phyloP scores from a whole-genome alignment of 306 rosid genomes.

The Vigna angularis region DNA sequence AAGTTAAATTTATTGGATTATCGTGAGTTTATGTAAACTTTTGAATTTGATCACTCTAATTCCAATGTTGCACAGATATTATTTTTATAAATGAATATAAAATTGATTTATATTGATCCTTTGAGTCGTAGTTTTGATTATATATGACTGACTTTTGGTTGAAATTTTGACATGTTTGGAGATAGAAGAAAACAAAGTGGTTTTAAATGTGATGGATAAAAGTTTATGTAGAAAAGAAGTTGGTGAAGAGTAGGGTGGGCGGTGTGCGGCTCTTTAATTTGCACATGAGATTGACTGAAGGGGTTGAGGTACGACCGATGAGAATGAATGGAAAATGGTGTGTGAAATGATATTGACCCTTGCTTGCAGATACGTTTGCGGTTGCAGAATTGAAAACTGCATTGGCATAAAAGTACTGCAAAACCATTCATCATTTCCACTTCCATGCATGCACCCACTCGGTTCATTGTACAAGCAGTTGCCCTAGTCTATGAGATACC shows the following conservation, averaged over 20 bases:
- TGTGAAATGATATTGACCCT: slow-evolving; percentile 19
- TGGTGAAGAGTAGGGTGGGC: slow-evolving; percentile 24
- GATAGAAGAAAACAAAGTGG: background rate
- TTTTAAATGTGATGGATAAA: too few relatives aligned
- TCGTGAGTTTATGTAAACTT: too few relatives aligned
- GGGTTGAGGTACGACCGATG: background rate
- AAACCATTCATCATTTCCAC: background rate
- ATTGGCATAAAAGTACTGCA: slow-evolving; percentile 10
- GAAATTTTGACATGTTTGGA: background rate
- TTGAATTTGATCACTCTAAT: too few relatives aligned
- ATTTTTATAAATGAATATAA: too few relatives aligned
- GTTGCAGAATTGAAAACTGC: slow-evolving; percentile 36
- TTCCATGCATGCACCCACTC: slow-evolving; percentile 23
- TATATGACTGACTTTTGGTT: background rate
- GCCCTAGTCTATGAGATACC: slow-evolving; percentile 25
- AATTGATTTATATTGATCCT: too few relatives aligned
- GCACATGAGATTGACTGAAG: background rate
- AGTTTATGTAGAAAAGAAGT: background rate
- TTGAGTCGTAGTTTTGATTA: background rate
- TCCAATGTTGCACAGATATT: too few relatives aligned
- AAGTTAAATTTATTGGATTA: too few relatives aligned
- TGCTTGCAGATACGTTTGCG: slow-evolving; percentile 42
- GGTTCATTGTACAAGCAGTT: slow-evolving; percentile 43
- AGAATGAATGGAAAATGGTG: background rate
- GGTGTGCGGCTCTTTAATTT: background rate